Base-by-base conservation (phyloP, 1,284 basidiomycete genomes). In the Ganoderma multipileum region DNA sequence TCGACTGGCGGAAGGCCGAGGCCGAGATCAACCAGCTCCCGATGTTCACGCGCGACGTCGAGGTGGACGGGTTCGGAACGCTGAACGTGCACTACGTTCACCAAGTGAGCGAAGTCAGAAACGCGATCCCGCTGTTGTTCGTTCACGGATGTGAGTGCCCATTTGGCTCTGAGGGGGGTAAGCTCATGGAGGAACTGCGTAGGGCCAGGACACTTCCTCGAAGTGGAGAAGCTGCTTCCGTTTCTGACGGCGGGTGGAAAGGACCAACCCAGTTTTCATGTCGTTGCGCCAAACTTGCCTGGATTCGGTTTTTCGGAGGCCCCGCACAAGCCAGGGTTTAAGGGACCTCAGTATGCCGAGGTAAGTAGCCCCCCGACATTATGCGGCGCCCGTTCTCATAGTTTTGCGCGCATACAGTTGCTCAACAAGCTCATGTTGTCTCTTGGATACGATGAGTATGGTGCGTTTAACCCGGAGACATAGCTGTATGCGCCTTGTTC, bases 191-290 rank as follows among this genome's bases (percentile, higher is more conserved):
- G 26, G 12, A 11, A 28, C 3, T 20, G 12, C 44, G 12, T 61
- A 90, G 89, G 89, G 89, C 88, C 89, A 0, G 88, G 89, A 50
- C 81, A 81, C 66, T 89, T 89, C 73, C 72, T 86, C 33, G 88
- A 90, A 78, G 83, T 83, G n/a, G 77, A 78, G 60, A 90, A 87
- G 76, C 76, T 89, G 0, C 76, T 89, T 0, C 86, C 89, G 0
- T 71, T 89, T 0, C 77, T 90, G 64, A 80, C 80, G 0, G 74
- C 78, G 1, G 75, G 79, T 0, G 81, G 81, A 0, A 61, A 80
- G 11, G 81, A 84, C 3, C 79, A 84, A 58, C 87, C 87, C 1
- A 85, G 81, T 61, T 90, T 90, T 72, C 87, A 90, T 70, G 86
- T 89, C n/a, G 85, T 89, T 0, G 83, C 84, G 0, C 71, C 84